Base-by-base conservation (phyloP, 345 rosid species). In the Cardamine resedifolia region DNA sequence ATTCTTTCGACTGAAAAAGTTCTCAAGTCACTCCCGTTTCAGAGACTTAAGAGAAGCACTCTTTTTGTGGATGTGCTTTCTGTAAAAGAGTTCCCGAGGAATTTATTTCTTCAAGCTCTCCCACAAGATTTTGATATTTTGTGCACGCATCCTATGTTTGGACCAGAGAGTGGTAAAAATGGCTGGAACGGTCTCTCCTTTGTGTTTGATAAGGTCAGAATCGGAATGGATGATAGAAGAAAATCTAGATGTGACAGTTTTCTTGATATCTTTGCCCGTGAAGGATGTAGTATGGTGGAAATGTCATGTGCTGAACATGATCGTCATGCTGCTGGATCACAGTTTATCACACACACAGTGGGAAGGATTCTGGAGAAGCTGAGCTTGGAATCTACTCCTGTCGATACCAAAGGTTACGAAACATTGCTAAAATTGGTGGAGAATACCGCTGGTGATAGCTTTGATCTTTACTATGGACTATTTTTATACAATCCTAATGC, bases 231-330 rank as follows among this genome's bases (percentile, higher is more conserved):
- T 11, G 84, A 78, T 64, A 76, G 44, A n/a, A 77, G 95, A 75
- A 52, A 50, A 64, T 71, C 81, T 5, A 81, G 92, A 16, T 84
- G 92, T 60, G 62, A 86, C 16, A 64, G 48, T 64, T 90, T 90
- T 70, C 87, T 92, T 31, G 87, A 85, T 74, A 73, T 83, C 50
- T 92, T 90, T 75, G 85, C 88, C 14, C 78, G 65, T 30, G 92
- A 92, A 77, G 91, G 95, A 52, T 92, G 95, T 80, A 64, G 58
- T 39, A 92, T 92, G 98, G 90, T 88, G 62, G 91, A 88, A 82
- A 92, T 92, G 95, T 76, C 88, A 18, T 92, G 98, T 70, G 83
- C 85, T 38, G 95, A 92, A 74, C 96, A 92, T 68, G 98, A 92
- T 76, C 12, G 82, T 81, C 79, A 92, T 68, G 98, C 95, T 4